Percentiles rank a stretch among this genome's conserved stretches.
Conservation (phyloP, 306 rosid species). For the Lablab purpureus region DNA sequence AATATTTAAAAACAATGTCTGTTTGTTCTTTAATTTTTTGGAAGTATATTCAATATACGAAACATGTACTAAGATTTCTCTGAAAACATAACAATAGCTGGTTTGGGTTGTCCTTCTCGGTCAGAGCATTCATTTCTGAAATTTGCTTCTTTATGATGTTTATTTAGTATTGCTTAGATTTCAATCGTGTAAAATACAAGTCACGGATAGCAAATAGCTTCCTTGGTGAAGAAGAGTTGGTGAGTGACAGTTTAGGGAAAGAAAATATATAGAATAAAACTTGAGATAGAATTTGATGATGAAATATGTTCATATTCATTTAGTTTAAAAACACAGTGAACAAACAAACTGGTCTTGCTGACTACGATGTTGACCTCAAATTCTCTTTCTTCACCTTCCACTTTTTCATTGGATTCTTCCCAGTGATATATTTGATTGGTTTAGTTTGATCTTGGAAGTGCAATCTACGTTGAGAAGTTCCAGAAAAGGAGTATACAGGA, state of each 20-base stretch:
- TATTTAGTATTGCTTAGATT: slow-evolving; percentile 48
- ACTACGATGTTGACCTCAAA: slow-evolving; percentile 32
- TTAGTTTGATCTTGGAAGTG: slow-evolving; percentile 22
- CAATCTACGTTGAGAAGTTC: slow-evolving; percentile 40
- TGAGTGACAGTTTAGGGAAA: neutral
- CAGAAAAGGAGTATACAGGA: slow-evolving; percentile 25
- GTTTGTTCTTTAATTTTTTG: neutral
- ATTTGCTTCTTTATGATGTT: neutral
- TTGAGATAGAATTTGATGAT: neutral
- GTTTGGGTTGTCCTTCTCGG: slow-evolving; percentile 44
- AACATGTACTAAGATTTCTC: slow-evolving; percentile 5
- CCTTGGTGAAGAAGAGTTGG: slow-evolving; percentile 37
- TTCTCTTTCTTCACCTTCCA: slow-evolving; percentile 53
- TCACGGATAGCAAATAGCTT: slow-evolving; percentile 48
- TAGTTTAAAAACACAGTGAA: neutral
- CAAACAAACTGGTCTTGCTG: neutral
- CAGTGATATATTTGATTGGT: slow-evolving; percentile 24
- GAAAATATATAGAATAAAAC: neutral
- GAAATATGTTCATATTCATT: neutral
- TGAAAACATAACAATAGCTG: neutral
- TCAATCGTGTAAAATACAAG: slow-evolving; percentile 51
- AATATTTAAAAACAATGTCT: neutral
- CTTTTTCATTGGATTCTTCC: slow-evolving; percentile 55
- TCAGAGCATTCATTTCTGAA: neutral
- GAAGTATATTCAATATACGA: neutral